phyloP scores from a whole-genome alignment of 306 rosid species.

The Medicago arabica region DNA sequence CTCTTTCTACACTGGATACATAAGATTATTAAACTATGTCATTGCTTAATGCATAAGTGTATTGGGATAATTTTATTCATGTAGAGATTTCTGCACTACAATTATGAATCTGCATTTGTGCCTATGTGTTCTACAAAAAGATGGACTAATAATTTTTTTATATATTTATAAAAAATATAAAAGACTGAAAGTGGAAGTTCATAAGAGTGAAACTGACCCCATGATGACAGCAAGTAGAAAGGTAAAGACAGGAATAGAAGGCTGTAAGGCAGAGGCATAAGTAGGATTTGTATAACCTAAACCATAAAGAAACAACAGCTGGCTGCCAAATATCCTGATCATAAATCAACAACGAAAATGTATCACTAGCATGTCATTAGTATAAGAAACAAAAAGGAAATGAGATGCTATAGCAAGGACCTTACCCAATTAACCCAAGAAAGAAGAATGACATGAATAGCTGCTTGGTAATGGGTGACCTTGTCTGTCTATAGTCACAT shows the following conservation, averaged over 20 bases:
- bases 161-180: not conserved
- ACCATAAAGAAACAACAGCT: not conserved
- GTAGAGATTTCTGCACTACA: not conserved
- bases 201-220: not conserved
- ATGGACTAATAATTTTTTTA: too few relatives aligned
- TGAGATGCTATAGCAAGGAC: not conserved
- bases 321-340: constrained; percentile 8
- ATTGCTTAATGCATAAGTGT: too few relatives aligned
- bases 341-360: not conserved
- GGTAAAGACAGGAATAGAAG: constrained; percentile 7
- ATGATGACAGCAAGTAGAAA: not conserved
- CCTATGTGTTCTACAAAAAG: not conserved
- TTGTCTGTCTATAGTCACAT: not conserved
- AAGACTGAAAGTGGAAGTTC: not conserved
- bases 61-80: too few relatives aligned
- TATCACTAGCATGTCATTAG: not conserved
- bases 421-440: constrained; percentile 1
- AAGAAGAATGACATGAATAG: not conserved
- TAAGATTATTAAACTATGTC: not conserved
- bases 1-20: not conserved
- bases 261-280: not conserved
- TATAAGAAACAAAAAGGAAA: not conserved
- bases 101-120: not conserved
- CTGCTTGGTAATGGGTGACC: not conserved
- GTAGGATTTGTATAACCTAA: constrained; percentile 1